Conservation (phyloP, 768 basidiomycete genomes). For the Boletus patriciae region DNA sequence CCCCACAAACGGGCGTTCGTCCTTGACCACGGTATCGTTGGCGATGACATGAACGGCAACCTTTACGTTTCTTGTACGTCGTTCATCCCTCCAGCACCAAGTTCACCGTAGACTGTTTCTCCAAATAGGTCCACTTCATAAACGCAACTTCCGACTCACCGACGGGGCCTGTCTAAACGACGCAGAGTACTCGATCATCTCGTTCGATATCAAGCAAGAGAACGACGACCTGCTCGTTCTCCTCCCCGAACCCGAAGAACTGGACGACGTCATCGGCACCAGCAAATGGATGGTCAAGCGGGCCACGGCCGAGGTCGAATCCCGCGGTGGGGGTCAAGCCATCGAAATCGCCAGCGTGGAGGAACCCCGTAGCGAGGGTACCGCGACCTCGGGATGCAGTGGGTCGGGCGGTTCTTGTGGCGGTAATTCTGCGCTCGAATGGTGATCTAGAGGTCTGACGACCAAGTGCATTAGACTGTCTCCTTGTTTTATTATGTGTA, state of each 20-base stretch:
- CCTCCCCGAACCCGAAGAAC: conserved; percentile 49
- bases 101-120: background rate
- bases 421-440: conserved; percentile 2
- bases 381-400: background rate
- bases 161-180: conserved; percentile 62
- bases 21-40: conserved; percentile 67
- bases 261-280: conserved; percentile 64
- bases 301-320: conserved; percentile 44
- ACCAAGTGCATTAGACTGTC: background rate
- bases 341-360: conserved; percentile 39
- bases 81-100: background rate
- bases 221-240: conserved; percentile 47
- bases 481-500: background rate
- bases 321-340: conserved; percentile 26
- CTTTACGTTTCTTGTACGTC: conserved; percentile 50
- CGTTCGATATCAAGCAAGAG: conserved; percentile 57
- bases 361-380: background rate
- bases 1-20: conserved; percentile 63
- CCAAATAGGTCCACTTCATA: conserved; percentile 58
- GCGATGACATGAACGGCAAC: conserved; percentile 57
- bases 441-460: background rate
- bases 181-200: conserved; percentile 54
- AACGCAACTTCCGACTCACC: conserved; percentile 59
- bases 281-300: conserved; percentile 62
- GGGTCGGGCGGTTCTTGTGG: background rate